Base-by-base conservation (phyloP, 495 filamentous ascomycete genomes). In the Polyplosphaeria fusca region DNA sequence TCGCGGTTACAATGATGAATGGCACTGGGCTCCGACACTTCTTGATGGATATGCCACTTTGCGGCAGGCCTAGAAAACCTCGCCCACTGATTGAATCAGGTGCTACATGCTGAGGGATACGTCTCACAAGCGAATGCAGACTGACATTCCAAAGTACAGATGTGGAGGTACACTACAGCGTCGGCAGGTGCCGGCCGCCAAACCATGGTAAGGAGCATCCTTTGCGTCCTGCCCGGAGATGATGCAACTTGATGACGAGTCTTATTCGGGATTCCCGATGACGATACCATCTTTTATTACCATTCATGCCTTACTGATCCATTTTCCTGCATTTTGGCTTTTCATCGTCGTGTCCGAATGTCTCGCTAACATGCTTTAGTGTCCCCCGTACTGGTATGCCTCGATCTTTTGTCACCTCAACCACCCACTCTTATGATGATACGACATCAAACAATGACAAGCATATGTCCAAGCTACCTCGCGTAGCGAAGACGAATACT, bases 61-160 rank as follows among this genome's bases (percentile, higher is more conserved):
- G 89, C 70, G 91, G 89, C 89, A 95, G 91, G 92, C 93, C 89
- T 96, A 96, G 92, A 96, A 98, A 98, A 96, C 93, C 91, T 95
- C 82, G 91, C 89, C 91, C 88, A 91, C 93, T 98, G 93, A 97
- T 79, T 65, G 62, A 46, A 4, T 55, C 11, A 27, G 24, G 16
- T 13, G 27, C 16, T 22, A 11, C 38, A 19, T 19, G 16, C 19
- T 26, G 5, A 5, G 57, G 24, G 26, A 20, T 20, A 9, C 39
- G n/a, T 13, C 20, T 23, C 2, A 40, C 25, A n/a, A 22, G 5
- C 16, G 4, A 18, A 37, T 44, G 50, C 12, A 44, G 50, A 9
- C 35, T 22, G 23, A 27, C 19, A 13, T n/a, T n/a, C n/a, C n/a
- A n/a, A n/a, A n/a, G n/a, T n/a, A n/a, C n/a, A n/a, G n/a, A n/a